phyloP scores from a whole-genome alignment of 495 filamentous ascomycete genomes.

The Podospora pseudoanserina region DNA sequence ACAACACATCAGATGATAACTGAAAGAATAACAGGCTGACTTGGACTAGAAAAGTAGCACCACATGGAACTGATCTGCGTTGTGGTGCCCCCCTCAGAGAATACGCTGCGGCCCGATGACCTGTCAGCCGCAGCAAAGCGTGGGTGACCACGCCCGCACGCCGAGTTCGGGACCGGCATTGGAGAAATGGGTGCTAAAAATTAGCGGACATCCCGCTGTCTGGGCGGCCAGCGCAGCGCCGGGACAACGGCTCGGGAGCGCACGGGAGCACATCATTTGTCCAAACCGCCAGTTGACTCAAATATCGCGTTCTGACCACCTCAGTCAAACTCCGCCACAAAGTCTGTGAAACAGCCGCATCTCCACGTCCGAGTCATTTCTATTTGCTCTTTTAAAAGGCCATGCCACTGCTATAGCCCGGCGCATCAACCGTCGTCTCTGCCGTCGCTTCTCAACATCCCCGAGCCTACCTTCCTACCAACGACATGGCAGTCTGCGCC shows the following conservation, averaged over 20 bases:
- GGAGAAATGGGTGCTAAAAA: not conserved
- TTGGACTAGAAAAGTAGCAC: not conserved
- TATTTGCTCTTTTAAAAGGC: not conserved
- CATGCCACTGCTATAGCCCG: not conserved
- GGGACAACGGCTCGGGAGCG: not conserved
- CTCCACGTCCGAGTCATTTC: not conserved
- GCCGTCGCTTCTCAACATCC: not conserved
- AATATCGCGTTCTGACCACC: not conserved
- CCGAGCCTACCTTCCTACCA: not conserved
- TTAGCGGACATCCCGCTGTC: not conserved
- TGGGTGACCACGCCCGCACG: not conserved
- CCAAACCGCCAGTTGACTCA: not conserved
- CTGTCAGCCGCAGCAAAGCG: not conserved
- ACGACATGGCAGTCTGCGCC: constrained; percentile 19
- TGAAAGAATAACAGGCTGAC: not conserved
- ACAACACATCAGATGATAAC: not conserved
- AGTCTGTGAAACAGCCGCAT: not conserved
- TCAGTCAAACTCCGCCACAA: not conserved
- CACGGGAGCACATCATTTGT: not conserved
- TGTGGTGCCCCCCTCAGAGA: not conserved
- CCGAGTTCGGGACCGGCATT: not conserved
- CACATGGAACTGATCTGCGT: not conserved
- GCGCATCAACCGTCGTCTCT: not conserved
- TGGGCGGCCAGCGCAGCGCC: not conserved
- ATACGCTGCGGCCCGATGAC: not conserved